Base-by-base conservation (phyloP, 306 rosid genomes). In the Ochetophila trinervis region DNA sequence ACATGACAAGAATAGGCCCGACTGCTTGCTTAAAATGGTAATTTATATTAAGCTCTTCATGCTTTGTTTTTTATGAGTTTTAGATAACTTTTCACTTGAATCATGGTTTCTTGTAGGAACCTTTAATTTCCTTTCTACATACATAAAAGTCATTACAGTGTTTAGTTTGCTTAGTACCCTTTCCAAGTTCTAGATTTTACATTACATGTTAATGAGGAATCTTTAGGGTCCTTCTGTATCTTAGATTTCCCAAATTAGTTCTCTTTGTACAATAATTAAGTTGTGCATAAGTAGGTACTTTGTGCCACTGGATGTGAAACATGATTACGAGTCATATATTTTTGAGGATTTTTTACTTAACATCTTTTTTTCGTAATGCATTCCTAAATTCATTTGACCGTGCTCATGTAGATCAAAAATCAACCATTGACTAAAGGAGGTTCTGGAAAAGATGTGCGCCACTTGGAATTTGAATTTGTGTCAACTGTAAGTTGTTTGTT, bases 11-110 rank as follows among this genome's bases (percentile, higher is more conserved):
- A 73, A 55, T 60, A 80, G 74, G 70, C 98, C 98, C 2, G 85
- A 67, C 70, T 74, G 95, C 88, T 76, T 85, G 74, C 89, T 93
- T 67, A 84, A 92, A 78, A 76, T 87, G 98, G 98, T 89, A 92
- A 57, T 69, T 51, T 27, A 27, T 4, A 27, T 27, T 27, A 27
- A 27, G 4, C 32, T 27, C 32, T 27, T 27, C 4, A 4, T 27
- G 32, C 2, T 27, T 27, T 27, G 32, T 27, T 27, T 27, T 27
- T 27, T 2, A 27, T 27, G 32, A 27, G 4, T 27, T 27, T 27
- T 27, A 1, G 2, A 27, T 27, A 27, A 4, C 32, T 27, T 27
- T 27, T 27, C 32, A 27, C 4, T 27, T 27, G 4, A 27, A 27
- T 27, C 32, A 27, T 27, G 32, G 2, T 27, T 27, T 27, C 32